Evolutionary conservation across 257 asterid species (phyloP), one percentile per base, ranked within the genome.

Genomic region (Solanum dulcamara): DNA sequence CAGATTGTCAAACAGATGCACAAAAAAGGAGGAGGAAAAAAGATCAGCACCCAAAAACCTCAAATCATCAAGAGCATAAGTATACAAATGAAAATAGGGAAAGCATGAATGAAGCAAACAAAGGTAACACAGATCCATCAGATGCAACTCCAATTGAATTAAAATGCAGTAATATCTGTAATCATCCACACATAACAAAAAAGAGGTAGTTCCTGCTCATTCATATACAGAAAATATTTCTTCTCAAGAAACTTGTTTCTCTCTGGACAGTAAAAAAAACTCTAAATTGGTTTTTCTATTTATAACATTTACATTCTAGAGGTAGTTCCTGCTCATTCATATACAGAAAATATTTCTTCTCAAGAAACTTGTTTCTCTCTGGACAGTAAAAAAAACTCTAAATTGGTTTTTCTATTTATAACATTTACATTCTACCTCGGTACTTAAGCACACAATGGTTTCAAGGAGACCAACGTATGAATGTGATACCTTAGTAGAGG

Each of bases 1-100:
- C 22, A 85, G 50, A 71, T 42, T 40, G 70, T 33, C 50, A 4
- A 72, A 75, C 44, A 38, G 64, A 87, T 85, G 90, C 84, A 55
- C 83, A 44, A 84, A 84, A 67, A 20, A 50, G 42, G 10, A 68
- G n/a, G n/a, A n/a, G 24, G 48, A 14, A 30, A 22, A 57, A 37
- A 38, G 7, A 20, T 70, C 44, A 70, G 50, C 79, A 35, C 28
- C 48, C 14, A 28, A 20, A 70, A 35, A 35, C n/a, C 50, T 15
- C 20, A 24, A 42, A 87, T 12, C 38, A 66, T 85, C 84, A 82
- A 77, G n/a, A 22, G 42, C 57, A 74, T 59, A 70, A 44, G 57
- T 51, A 53, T 48, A 30, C 50, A 24, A 53, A 33, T 32, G 68
- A 81, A 35, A 30, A 81, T 44, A 53, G 38, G 40, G 28, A 18